A percentile compares a stretch with the other conserved stretches of the same genome.
These are phyloP conservation scores for Colletotrichum lindemuthianum DNA, from an alignment of 2,329 filamentous ascomycete genomes.

Conservation along the genomic window DNA sequence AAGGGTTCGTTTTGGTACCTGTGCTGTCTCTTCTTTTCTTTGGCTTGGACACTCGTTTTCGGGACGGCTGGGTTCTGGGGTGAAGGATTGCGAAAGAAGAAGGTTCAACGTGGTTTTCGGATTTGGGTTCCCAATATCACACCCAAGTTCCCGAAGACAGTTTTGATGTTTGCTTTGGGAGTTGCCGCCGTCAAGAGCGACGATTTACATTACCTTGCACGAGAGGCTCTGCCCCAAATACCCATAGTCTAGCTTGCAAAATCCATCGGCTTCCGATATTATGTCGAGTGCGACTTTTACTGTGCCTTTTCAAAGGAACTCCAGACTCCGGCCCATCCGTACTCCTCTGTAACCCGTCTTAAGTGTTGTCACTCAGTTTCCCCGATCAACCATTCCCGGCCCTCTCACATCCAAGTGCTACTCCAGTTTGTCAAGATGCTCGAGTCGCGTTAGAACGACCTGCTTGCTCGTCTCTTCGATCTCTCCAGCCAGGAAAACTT, in stretches of 20 bases:
- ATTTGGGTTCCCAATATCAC: too few species aligned
- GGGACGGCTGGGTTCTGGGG: too few species aligned
- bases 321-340: constrained; percentile 28
- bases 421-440: constrained; percentile 96
- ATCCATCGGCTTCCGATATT: constrained; percentile 21
- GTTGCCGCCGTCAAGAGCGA: background rate
- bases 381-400: background rate
- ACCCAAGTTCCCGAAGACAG: too few species aligned
- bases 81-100: too few species aligned
- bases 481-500: constrained; percentile 97
- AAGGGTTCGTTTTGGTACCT: too few species aligned
- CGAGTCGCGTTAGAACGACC: constrained; percentile 91
- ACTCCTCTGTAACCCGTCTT: constrained; percentile 8
- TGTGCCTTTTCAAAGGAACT: constrained; percentile 24
- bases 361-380: too few species aligned
- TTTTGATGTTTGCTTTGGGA: too few species aligned
- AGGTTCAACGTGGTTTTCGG: too few species aligned
- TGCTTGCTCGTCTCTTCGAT: constrained; percentile 99
- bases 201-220: background rate
- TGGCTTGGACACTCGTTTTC: too few species aligned
- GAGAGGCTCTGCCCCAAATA: background rate
- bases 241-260: constrained; percentile 12
- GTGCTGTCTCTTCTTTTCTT: too few species aligned
- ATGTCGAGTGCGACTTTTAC: constrained; percentile 6
- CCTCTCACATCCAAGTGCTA: constrained; percentile 50